Percentiles rank a stretch among this genome's conserved stretches.
phyloP scores from a whole-genome alignment of 768 basidiomycete genomes.

The Xerocomellus dryophilus region DNA sequence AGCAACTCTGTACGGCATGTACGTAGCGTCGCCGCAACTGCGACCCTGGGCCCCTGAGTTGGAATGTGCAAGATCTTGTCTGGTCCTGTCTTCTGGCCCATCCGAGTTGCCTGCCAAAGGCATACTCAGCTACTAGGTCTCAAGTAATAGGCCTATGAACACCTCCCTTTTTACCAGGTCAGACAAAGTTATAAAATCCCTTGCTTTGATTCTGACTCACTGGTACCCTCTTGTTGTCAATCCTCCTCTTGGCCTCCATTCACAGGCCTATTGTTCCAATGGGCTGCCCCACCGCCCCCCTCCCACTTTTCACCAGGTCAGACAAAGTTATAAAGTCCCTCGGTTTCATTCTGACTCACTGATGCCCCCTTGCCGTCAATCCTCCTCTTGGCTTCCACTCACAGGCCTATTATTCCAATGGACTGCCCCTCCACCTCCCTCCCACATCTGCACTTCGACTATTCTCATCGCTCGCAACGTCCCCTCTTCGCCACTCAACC shows the following conservation, averaged over 20 bases:
- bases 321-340: constrained; percentile 34
- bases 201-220: constrained; percentile 1
- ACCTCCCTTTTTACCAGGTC: constrained; percentile 13
- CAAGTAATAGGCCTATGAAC: too few relatives aligned
- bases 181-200: constrained; percentile 34
- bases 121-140: too few relatives aligned
- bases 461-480: not conserved
- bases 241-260: constrained; percentile 8
- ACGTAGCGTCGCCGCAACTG: too few relatives aligned
- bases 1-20: too few relatives aligned
- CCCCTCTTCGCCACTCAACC: not conserved
- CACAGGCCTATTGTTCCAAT: constrained; percentile 7
- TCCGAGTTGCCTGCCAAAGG: too few relatives aligned
- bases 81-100: too few relatives aligned
- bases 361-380: constrained; percentile 22
- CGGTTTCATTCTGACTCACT: constrained; percentile 1
- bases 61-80: too few relatives aligned
- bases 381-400: constrained; percentile 10
- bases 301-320: constrained; percentile 15
- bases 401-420: constrained; percentile 7
- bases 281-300: constrained; percentile 5
- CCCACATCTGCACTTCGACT: not conserved
- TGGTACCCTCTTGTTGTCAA: constrained; percentile 21
- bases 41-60: too few relatives aligned
- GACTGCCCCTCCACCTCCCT: constrained; percentile 2